Evolutionary conservation across 176 grass and related monocot genomes (phyloP).

Genomic region (Alloteropsis semialata): DNA sequence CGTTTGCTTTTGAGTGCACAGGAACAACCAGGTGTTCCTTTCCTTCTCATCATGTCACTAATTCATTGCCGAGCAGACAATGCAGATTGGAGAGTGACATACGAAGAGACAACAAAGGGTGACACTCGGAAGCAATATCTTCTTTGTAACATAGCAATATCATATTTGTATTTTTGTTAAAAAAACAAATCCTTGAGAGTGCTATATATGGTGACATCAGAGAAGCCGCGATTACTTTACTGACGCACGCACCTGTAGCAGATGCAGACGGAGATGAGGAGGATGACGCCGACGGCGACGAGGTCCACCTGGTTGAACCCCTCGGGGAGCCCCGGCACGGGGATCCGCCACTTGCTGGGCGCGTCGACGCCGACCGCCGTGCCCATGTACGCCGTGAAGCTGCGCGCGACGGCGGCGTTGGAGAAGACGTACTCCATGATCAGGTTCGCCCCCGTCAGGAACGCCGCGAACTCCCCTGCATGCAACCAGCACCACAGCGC

Average conservation of each 20-base stretch:
- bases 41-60: background rate
- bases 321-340: slow-evolving; percentile 51
- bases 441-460: slow-evolving; percentile 88
- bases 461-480: slow-evolving; percentile 90
- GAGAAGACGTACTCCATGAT: slow-evolving; percentile 99
- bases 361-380: slow-evolving; percentile 76
- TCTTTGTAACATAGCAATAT: background rate
- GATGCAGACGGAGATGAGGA: slow-evolving; percentile 82
- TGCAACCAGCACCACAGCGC: background rate
- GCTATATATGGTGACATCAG: background rate
- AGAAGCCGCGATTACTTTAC: background rate
- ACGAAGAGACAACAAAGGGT: background rate
- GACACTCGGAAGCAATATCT: slow-evolving; percentile 17
- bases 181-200: background rate
- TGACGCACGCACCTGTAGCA: slow-evolving; percentile 67
- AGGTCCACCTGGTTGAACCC: slow-evolving; percentile 91
- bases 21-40: background rate
- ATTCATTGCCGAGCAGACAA: background rate
- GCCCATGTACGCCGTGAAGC: slow-evolving; percentile 96
- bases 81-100: background rate
- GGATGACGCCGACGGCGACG: slow-evolving; percentile 70
- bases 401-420: slow-evolving; percentile 91
- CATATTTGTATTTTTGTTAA: background rate
- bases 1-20: background rate
- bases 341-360: slow-evolving; percentile 65